Conservation (phyloP, 306 rosid genomes). For the Hippophae rhamnoides region DNA sequence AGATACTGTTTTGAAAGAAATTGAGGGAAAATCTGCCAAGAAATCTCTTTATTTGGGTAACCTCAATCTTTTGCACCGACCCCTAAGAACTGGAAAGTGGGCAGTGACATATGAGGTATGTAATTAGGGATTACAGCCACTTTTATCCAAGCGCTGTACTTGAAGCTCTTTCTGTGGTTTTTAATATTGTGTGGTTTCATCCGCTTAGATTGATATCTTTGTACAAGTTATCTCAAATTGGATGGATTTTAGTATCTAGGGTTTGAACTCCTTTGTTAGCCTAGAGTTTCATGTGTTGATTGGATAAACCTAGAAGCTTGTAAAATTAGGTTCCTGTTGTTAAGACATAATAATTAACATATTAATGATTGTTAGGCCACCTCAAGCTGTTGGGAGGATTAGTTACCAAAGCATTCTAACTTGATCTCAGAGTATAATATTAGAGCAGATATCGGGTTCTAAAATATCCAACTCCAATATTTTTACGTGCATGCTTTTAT, state of each 20-base stretch:
- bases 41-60: constrained; percentile 92
- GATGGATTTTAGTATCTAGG: background rate
- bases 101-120: constrained; percentile 88
- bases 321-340: background rate
- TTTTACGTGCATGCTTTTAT: too few relatives aligned
- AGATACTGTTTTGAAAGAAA: constrained; percentile 75
- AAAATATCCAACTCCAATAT: too few relatives aligned
- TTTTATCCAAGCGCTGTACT: constrained; percentile 2
- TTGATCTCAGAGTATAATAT: too few relatives aligned
- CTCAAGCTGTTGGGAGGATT: too few relatives aligned
- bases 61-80: constrained; percentile 97
- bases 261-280: background rate
- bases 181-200: background rate
- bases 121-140: background rate
- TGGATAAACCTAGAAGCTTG: background rate
- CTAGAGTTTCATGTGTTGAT: constrained; percentile 3
- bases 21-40: constrained; percentile 41
- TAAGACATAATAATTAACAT: too few relatives aligned
- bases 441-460: too few relatives aligned
- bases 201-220: background rate
- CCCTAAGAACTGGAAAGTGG: constrained; percentile 90
- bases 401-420: too few relatives aligned
- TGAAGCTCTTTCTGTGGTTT: background rate
- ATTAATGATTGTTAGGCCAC: too few relatives aligned
- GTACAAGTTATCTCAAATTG: background rate